Percentiles rank a stretch among this genome's conserved stretches.
These are phyloP conservation scores for Chenopodium album DNA, from an alignment of 148 eudicot genomes.

Conservation along the genomic window DNA sequence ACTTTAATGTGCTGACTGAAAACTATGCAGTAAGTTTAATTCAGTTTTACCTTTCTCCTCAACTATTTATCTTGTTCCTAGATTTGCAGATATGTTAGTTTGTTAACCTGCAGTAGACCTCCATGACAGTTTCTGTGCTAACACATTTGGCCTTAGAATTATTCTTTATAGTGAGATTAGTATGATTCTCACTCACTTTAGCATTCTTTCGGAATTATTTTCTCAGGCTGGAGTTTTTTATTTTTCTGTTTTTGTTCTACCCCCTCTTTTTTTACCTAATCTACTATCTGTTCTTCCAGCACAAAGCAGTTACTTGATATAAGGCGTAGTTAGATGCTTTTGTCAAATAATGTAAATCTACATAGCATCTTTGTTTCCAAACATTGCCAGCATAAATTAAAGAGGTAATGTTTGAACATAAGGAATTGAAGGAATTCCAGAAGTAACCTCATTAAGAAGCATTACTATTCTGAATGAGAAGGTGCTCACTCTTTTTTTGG, in stretches of 20 bases:
- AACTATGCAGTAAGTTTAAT: conserved; percentile 67
- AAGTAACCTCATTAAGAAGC: not conserved
- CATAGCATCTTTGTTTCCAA: not conserved
- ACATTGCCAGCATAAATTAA: not conserved
- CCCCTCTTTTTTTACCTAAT: not conserved
- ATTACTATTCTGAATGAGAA: not conserved
- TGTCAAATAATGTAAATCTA: not conserved
- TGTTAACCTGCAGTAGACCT: not conserved
- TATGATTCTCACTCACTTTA: not conserved
- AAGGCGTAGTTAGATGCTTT: not conserved
- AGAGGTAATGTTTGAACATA: not conserved
- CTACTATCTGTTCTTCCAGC: not conserved
- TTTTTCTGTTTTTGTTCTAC: not conserved
- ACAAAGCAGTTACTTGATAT: conserved; percentile 1
- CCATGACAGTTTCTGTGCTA: not conserved
- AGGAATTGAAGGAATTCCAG: not conserved
- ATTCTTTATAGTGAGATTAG: not conserved
- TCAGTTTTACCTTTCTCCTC: not conserved
- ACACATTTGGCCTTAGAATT: not conserved
- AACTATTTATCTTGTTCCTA: conserved; percentile 4
- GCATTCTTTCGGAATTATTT: not conserved
- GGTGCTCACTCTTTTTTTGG: not conserved
- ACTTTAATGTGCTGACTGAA: conserved; percentile 54
- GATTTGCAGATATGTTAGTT: conserved; percentile 9
- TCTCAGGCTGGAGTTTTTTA: conserved; percentile 5